Base-by-base conservation (phyloP, 495 filamentous ascomycete species). In the Tuber aestivum region DNA sequence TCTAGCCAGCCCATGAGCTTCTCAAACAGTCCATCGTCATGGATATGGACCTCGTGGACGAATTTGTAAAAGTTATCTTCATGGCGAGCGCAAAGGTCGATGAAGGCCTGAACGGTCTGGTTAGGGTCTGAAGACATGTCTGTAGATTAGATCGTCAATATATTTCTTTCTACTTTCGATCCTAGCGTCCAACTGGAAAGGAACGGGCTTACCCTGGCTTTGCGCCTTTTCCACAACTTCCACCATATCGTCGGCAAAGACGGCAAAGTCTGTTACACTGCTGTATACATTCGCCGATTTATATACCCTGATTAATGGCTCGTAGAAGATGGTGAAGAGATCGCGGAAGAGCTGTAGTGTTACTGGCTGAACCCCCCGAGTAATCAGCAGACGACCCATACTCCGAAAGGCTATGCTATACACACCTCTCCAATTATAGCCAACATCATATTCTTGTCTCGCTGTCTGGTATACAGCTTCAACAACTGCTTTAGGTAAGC, bases 21-120 rank as follows among this genome's bases (percentile, higher is more conserved):
- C 40, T 93, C 93, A 83, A 99, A 99, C 5, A 99, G 89, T 8
- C 95, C 95, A 79, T 99, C 94, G 83, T 99, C 95, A 83, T 99
- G 95, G n/a, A 92, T 89, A 83, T 99, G 95, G 1, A 98, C 95
- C 84, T 99, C 96, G 82, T 99, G 95, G 4, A 99, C 90, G 82
- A 99, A 99, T 82, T 97, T 97, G 87, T 99, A 99, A 83, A 99
- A 97, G 86, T 96, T 94, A 82, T 93, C 89, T 85, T 99, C 91
- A 83, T 99, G 95, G 23, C 95, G 90, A 75, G 93, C 92, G 83
- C 95, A 99, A 65, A 99, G 89, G 83, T 99, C 96, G 83, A 98
- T 99, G 83, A 99, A 99, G 48, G 93, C 89, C 84, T 99, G 95
- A n/a, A 99, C 95, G 0, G 95, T 99, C 85, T 97, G 94, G 85